Percentiles rank a stretch among this genome's conserved stretches.
Evolutionary conservation across 352 stramenopile species (phyloP).

Genomic region (Globisporangium polare): DNA sequence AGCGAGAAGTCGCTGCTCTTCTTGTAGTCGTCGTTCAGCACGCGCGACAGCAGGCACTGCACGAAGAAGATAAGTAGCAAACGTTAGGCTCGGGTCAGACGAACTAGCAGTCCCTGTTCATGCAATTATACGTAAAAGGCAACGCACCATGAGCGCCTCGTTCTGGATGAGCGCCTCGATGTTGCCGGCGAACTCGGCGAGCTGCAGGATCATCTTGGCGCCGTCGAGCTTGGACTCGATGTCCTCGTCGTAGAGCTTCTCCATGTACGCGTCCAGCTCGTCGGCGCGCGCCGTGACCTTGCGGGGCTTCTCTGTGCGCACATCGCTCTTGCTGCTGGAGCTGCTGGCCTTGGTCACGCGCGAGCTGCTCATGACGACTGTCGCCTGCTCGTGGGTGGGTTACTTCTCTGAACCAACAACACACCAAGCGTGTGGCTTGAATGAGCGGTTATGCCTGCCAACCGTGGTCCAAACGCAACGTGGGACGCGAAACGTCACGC

Average conservation of each 20-base stretch:
- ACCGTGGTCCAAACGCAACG: too few relatives aligned
- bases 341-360: slow-evolving; percentile 2
- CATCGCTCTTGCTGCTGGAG: slow-evolving; percentile 13
- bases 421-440: background rate
- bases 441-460: background rate
- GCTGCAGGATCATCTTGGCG: slow-evolving; percentile 89
- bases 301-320: slow-evolving; percentile 30
- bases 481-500: slow-evolving; percentile 4
- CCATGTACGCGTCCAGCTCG: slow-evolving; percentile 91
- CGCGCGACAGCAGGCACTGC: slow-evolving; percentile 86
- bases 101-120: too few relatives aligned
- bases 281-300: slow-evolving; percentile 63
- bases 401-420: background rate
- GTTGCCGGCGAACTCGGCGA: slow-evolving; percentile 87
- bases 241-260: slow-evolving; percentile 92
- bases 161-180: slow-evolving; percentile 93
- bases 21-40: slow-evolving; percentile 95
- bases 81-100: too few relatives aligned
- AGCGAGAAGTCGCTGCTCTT: slow-evolving; percentile 93
- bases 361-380: slow-evolving; percentile 15
- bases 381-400: too few relatives aligned
- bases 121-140: too few relatives aligned
- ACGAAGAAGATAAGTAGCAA: background rate
- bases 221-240: slow-evolving; percentile 84
- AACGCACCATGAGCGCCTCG: slow-evolving; percentile 92